Evolutionary conservation across 495 filamentous ascomycete genomes (phyloP), one percentile per base, ranked within the genome.

Genomic region (Trichoderma reesei): DNA sequence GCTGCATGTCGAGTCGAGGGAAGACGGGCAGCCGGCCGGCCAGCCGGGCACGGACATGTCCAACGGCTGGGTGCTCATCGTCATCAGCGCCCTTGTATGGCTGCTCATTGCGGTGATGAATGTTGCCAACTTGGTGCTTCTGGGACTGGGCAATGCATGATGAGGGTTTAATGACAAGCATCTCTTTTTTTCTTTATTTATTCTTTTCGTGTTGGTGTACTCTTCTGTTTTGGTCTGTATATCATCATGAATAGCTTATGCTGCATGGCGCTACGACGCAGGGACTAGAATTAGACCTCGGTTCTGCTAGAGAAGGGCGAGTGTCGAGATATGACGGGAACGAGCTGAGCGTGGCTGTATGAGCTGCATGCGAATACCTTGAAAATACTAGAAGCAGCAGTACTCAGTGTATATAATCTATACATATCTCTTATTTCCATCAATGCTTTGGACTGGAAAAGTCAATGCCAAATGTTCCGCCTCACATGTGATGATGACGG

Each of bases 81-180:
- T 75, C 8, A 42, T 88, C 54, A 83, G 85, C 5, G 72, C 82
- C 0, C 7, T 85, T 1, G 80, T 91, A 33, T 90, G 88, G 88
- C 59, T 87, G 10, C 68, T 90, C 46, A 89, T 91, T 66, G 80
- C 79, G 1, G 72, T 86, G 18, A 89, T 91, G 86, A 90, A 91
- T 70, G 77, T 90, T 36, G 85, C 88, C 8, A 82, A 89, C 67
- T 71, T 90, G 70, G 88, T 89, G 5, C 68, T 91, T 44, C 71
- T 89, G n/a, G 87, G 85, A 7, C 63, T 84, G 64, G 86, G 85
- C 41, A 10, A 56, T 56, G 31, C 51, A 56, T 56, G n/a, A 14
- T 18, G 31, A 34, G 5, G 9, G 5, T 6, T 16, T n/a, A 14
- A 3, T 18, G 8, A 18, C 44, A 11, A 1, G 0, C 4, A 11